phyloP scores from a whole-genome alignment of 2,329 filamentous ascomycete species.

The Phyllosticta paracitricarpa region DNA sequence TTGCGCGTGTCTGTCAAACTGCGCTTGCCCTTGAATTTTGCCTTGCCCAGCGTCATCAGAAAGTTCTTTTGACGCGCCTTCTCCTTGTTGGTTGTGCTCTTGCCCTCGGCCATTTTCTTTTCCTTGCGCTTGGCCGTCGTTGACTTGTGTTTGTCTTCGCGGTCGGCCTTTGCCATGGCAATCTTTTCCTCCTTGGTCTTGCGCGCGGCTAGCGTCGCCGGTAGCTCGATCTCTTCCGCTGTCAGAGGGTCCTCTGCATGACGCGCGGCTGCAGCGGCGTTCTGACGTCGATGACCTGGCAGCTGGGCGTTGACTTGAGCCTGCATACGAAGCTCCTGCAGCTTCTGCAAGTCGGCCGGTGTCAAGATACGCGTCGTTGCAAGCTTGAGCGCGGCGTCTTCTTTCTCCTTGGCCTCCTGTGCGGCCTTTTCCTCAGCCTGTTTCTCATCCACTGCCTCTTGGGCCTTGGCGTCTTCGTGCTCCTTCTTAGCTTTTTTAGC shows the following conservation, averaged over 20 bases:
- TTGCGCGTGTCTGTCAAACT: slow-evolving; percentile 79
- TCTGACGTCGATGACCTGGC: slow-evolving; percentile 33
- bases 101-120: slow-evolving; percentile 80
- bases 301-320: slow-evolving; percentile 59
- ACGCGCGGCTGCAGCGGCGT: slow-evolving; percentile 35
- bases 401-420: slow-evolving; percentile 26
- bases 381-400: slow-evolving; percentile 49
- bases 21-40: slow-evolving; percentile 88
- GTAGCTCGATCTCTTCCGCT: slow-evolving; percentile 82
- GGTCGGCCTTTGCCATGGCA: slow-evolving; percentile 71
- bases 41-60: slow-evolving; percentile 94
- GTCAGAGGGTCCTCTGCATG: slow-evolving; percentile 84
- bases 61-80: slow-evolving; percentile 98
- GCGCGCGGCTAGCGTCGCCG: slow-evolving; percentile 67
- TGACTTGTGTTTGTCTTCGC: slow-evolving; percentile 74
- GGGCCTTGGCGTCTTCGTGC: slow-evolving; percentile 29
- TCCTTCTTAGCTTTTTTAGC: slow-evolving; percentile 53
- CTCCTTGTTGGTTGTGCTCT: slow-evolving; percentile 95
- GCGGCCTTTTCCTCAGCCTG: slow-evolving; percentile 30
- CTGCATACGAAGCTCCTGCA: slow-evolving; percentile 73
- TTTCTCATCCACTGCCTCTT: slow-evolving; percentile 23
- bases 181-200: slow-evolving; percentile 82
- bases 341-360: slow-evolving; percentile 88
- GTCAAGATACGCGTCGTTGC: slow-evolving; percentile 93
- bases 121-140: slow-evolving; percentile 75